A percentile compares a stretch with the other conserved stretches of the same genome.
phyloP scores from a whole-genome alignment of 2,329 filamentous ascomycete genomes.

The Microsporum audouinii region DNA sequence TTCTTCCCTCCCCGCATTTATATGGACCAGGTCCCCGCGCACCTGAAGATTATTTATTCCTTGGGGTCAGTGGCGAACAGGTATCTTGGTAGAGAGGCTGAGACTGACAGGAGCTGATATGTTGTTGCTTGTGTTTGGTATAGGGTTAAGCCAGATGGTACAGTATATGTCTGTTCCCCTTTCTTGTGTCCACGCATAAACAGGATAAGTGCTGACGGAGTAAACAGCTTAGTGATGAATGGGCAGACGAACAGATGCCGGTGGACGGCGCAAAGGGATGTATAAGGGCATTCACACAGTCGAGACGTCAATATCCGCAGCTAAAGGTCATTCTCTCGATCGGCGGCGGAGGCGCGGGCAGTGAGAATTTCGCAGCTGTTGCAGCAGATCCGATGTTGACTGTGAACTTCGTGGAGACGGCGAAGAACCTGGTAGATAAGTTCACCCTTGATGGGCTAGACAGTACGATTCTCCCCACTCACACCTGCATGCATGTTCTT shows the following conservation, averaged over 20 bases:
- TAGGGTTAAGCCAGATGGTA: conserved; percentile 59
- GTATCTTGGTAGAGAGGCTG: neutral
- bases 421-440: conserved; percentile 54
- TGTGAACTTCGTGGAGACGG: conserved; percentile 60
- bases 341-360: conserved; percentile 54
- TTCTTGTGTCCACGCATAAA: conserved; percentile 18
- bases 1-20: neutral
- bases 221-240: conserved; percentile 62
- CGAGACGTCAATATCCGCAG: conserved; percentile 59
- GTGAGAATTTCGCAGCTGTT: conserved; percentile 55
- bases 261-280: conserved; percentile 63
- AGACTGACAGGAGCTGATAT: neutral
- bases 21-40: neutral
- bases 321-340: conserved; percentile 68
- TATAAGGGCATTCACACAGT: conserved; percentile 58
- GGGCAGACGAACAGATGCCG: conserved; percentile 59
- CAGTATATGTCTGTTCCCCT: conserved; percentile 55
- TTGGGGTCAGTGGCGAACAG: neutral
- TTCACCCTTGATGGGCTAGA: conserved; percentile 67
- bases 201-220: neutral
- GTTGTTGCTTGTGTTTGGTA: conserved; percentile 5
- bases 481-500: neutral
- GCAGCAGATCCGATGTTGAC: conserved; percentile 49
- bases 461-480: conserved; percentile 40
- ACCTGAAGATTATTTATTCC: neutral